Percentiles rank a stretch among this genome's conserved stretches.
These are phyloP conservation scores for Aspergillus quadricinctus DNA, from an alignment of 2,329 filamentous ascomycete genomes.

Conservation along the genomic window DNA sequence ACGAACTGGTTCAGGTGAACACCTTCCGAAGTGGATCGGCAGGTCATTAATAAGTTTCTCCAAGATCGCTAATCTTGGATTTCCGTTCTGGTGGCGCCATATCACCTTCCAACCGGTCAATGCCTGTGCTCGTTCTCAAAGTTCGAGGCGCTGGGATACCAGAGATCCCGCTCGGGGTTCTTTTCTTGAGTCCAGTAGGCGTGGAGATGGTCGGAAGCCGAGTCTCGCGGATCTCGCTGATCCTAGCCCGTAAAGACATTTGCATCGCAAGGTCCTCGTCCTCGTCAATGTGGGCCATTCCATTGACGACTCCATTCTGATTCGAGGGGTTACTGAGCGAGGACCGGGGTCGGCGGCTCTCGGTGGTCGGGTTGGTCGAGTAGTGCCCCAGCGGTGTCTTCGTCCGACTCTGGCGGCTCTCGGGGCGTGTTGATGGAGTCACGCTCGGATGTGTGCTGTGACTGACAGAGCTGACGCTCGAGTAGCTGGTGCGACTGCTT, in stretches of 20 bases:
- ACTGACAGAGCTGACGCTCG: slow-evolving; percentile 41
- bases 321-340: slow-evolving; percentile 60
- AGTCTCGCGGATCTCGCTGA: slow-evolving; percentile 27
- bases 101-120: slow-evolving; percentile 34
- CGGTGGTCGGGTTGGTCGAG: slow-evolving; percentile 44
- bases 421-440: slow-evolving; percentile 51
- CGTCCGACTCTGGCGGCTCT: slow-evolving; percentile 61
- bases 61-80: slow-evolving; percentile 51
- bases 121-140: slow-evolving; percentile 36
- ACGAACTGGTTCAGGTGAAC: slow-evolving; percentile 10
- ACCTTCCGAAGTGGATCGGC: slow-evolving; percentile 5
- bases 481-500: slow-evolving; percentile 65
- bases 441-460: slow-evolving; percentile 35
- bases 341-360: slow-evolving; percentile 61
- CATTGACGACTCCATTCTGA: slow-evolving; percentile 53
- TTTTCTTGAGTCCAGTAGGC: slow-evolving; percentile 46
- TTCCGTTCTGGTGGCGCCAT: slow-evolving; percentile 48
- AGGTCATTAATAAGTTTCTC: slow-evolving; percentile 51
- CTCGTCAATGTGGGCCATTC: slow-evolving; percentile 54
- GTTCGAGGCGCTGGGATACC: slow-evolving; percentile 37
- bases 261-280: slow-evolving; percentile 46
- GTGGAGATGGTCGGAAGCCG: slow-evolving; percentile 47
- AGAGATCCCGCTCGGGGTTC: slow-evolving; percentile 47
- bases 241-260: slow-evolving; percentile 25
- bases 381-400: slow-evolving; percentile 62